Evolutionary conservation across 2,329 filamentous ascomycete species (phyloP).

Genomic region (Zymoseptoria passerinii): DNA sequence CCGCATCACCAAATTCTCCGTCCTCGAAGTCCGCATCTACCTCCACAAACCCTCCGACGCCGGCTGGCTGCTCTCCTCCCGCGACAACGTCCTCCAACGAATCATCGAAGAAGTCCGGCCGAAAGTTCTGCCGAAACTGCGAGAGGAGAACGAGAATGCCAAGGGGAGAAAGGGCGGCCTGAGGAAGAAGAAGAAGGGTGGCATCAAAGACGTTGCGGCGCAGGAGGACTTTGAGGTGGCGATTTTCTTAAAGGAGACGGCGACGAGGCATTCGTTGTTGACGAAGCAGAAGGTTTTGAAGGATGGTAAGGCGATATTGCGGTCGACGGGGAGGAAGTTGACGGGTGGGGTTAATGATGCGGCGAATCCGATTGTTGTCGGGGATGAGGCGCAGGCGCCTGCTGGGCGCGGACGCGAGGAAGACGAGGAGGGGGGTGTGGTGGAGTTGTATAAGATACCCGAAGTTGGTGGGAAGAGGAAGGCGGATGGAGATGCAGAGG

Average conservation of each 20-base stretch:
- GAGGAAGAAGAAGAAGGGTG: constrained; percentile 63
- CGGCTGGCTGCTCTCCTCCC: constrained; percentile 73
- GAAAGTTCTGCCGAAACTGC: constrained; percentile 79
- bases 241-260: constrained; percentile 82
- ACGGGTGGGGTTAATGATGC: constrained; percentile 39
- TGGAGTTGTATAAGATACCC: constrained; percentile 51
- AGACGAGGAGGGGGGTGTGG: constrained; percentile 49
- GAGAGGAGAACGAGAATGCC: constrained; percentile 65
- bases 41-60: constrained; percentile 80
- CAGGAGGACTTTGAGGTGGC: constrained; percentile 93
- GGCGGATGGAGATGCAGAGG: constrained; percentile 6
- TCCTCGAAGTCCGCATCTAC: constrained; percentile 95
- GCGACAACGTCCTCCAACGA: constrained; percentile 66
- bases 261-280: constrained; percentile 75
- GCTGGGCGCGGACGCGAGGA: constrained; percentile 43
- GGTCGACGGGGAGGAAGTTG: constrained; percentile 40
- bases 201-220: constrained; percentile 78
- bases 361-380: constrained; percentile 36
- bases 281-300: constrained; percentile 70
- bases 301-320: constrained; percentile 33
- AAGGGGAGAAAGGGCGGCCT: constrained; percentile 54
- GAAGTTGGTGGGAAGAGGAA: constrained; percentile 28
- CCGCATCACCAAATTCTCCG: constrained; percentile 84
- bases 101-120: constrained; percentile 81
- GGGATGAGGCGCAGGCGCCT: constrained; percentile 34